Percentiles rank a stretch among this genome's conserved stretches.
Conservation (phyloP, 2,329 filamentous ascomycete species). For the Pseudogymnoascus verrucosus region DNA sequence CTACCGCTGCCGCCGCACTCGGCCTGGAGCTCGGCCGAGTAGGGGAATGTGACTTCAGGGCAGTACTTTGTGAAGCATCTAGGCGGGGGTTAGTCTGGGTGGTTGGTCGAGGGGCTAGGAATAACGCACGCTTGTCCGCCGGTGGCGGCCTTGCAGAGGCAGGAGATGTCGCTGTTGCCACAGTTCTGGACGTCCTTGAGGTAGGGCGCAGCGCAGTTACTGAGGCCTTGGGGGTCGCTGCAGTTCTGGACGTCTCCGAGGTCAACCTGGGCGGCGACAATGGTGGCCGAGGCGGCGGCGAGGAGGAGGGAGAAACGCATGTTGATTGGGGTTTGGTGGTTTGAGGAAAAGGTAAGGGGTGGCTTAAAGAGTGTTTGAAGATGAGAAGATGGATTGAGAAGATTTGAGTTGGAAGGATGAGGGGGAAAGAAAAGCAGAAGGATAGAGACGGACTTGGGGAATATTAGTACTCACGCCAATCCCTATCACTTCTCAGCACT, state of each 20-base stretch:
- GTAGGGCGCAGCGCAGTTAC: background rate
- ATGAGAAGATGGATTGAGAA: background rate
- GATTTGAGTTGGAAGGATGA: background rate
- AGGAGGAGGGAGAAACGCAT: background rate
- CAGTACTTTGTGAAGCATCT: background rate
- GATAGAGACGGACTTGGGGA: background rate
- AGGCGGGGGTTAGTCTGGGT: background rate
- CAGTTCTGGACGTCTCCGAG: background rate
- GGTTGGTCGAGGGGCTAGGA: too few species aligned
- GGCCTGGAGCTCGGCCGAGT: background rate
- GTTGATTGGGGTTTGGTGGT: background rate
- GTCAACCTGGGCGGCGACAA: background rate
- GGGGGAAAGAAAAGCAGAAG: background rate
- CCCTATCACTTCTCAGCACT: background rate
- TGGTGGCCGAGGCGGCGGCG: background rate
- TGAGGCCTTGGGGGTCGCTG: background rate
- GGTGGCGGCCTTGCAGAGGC: background rate
- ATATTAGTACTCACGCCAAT: slow-evolving; percentile 1
- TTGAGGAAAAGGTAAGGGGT: background rate
- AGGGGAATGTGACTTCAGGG: background rate
- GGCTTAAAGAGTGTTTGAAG: background rate
- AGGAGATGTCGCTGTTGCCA: background rate
- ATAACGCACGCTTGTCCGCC: background rate
- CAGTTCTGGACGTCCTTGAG: background rate
- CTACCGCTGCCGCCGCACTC: background rate